These are phyloP conservation scores for Cucumis melo DNA, from an alignment of 306 rosid genomes.

Conservation along the genomic window DNA sequence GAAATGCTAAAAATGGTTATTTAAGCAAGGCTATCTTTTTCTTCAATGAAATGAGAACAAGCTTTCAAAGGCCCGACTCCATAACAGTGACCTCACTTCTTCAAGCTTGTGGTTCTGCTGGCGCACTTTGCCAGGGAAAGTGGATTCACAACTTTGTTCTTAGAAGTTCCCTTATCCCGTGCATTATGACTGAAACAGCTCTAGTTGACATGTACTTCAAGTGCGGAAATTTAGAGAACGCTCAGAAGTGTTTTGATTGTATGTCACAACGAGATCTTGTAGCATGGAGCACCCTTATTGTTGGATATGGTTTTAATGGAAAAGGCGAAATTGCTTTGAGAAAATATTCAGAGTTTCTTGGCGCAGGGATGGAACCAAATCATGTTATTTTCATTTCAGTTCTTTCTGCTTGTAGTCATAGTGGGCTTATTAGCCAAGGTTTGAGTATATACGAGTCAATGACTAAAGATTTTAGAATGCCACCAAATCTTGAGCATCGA, in stretches of 20 bases:
- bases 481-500: conserved; percentile 1
- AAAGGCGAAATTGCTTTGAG: conserved; percentile 6
- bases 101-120: conserved; percentile 10
- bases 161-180: conserved; percentile 7
- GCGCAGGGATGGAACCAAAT: conserved; percentile 9
- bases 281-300: conserved; percentile 11
- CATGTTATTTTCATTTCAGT: conserved; percentile 10
- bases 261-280: conserved; percentile 4
- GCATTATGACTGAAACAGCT: conserved; percentile 13
- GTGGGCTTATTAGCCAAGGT: conserved; percentile 9
- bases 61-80: conserved; percentile 12
- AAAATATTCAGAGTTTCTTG: conserved; percentile 8
- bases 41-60: conserved; percentile 10
- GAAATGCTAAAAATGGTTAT: conserved; percentile 8
- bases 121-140: conserved; percentile 7
- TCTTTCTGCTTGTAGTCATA: conserved; percentile 12
- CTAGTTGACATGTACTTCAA: conserved; percentile 16
- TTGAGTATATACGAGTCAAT: conserved; percentile 8
- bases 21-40: not conserved
- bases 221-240: conserved; percentile 6
- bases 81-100: conserved; percentile 14
- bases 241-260: conserved; percentile 8
- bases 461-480: not conserved
- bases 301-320: conserved; percentile 13
- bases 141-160: conserved; percentile 7